These are phyloP conservation scores for Cladosporium austrohemisphaericum DNA, from an alignment of 2,329 filamentous ascomycete species.

Conservation along the genomic window DNA sequence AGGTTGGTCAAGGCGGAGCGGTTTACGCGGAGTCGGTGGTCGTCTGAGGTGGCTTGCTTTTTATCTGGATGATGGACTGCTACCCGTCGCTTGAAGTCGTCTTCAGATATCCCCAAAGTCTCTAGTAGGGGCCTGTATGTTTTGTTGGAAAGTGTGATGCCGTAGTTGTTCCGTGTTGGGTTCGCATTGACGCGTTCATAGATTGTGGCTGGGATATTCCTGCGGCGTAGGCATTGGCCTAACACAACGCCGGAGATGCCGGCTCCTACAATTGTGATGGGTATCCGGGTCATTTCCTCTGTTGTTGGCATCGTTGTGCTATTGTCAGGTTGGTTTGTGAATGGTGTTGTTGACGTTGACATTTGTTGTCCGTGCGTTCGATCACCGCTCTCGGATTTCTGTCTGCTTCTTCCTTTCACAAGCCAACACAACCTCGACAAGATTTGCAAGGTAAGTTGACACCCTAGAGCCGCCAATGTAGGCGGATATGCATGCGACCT, in stretches of 20 bases:
- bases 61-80: constrained; percentile 24
- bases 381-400: no score
- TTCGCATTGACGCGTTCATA: constrained; percentile 33
- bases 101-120: constrained; percentile 32
- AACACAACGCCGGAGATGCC: constrained; percentile 45
- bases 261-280: constrained; percentile 43
- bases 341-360: no score
- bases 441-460: no score
- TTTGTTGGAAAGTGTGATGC: constrained; percentile 37
- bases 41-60: constrained; percentile 21
- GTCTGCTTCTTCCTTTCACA: no score
- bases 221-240: constrained; percentile 32
- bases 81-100: constrained; percentile 29
- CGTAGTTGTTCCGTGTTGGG: constrained; percentile 31
- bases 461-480: no score
- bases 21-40: constrained; percentile 34
- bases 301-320: constrained; percentile 47
- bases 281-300: constrained; percentile 44
- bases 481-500: no score
- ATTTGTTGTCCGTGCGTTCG: no score
- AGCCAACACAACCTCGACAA: no score
- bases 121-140: constrained; percentile 34
- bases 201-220: constrained; percentile 31
- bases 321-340: no score
- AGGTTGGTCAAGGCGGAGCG: constrained; percentile 35